Percentiles rank a stretch among this genome's conserved stretches.
These are phyloP conservation scores for Pseudoscleropodium purum DNA, from an alignment of 225 moss, liverwort and hornwort genomes.

Conservation along the genomic window DNA sequence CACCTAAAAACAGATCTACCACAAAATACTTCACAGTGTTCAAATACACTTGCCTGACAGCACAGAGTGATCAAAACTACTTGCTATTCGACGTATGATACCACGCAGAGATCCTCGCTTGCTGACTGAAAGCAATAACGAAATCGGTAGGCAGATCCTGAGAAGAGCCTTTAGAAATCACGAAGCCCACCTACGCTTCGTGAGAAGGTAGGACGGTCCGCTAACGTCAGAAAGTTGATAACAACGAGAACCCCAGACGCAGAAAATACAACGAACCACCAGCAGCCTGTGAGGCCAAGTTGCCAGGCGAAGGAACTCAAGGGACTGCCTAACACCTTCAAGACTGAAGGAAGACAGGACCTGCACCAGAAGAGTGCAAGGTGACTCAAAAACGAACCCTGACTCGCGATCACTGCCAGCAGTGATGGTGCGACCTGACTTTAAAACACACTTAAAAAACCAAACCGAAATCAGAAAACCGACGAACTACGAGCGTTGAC, in stretches of 20 bases:
- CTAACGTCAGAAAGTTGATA: not conserved
- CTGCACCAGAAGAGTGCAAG: slow-evolving; percentile 31
- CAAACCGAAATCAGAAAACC: not conserved
- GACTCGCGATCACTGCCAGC: not conserved
- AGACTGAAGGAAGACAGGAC: not conserved
- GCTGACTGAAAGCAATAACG: not conserved
- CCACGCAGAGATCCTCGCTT: not conserved
- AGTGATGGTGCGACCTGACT: not conserved
- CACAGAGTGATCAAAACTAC: not conserved
- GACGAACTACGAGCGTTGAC: not conserved
- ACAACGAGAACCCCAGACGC: not conserved
- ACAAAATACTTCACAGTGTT: not conserved
- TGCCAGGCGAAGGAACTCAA: not conserved
- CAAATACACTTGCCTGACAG: slow-evolving; percentile 10
- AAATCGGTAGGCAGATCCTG: not conserved
- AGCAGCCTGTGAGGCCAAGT: not conserved
- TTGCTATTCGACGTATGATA: too few species aligned
- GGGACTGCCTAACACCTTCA: not conserved
- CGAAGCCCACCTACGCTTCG: not conserved
- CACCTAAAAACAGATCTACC: not conserved
- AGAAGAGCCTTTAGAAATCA: slow-evolving; percentile 5
- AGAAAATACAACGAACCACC: not conserved
- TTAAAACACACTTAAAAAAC: too few species aligned
- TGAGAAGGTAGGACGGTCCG: not conserved
- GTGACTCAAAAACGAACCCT: slow-evolving; percentile 37